Conservation (phyloP, 805 yeast genomes). For the Pichia gijzeniarum region DNA sequence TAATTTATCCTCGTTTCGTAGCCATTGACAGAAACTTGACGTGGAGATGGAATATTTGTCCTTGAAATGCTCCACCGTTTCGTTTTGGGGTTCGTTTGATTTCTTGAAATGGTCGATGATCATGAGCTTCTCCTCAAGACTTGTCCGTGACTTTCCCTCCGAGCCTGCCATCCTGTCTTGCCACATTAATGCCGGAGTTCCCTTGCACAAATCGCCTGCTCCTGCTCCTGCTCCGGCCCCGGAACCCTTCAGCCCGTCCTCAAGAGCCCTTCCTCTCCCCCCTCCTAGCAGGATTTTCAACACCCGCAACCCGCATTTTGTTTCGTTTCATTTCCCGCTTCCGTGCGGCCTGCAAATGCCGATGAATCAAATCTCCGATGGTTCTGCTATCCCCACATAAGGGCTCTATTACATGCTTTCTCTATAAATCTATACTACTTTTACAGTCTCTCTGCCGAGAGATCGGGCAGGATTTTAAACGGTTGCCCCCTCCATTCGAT, state of each 20-base stretch:
- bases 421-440: no score
- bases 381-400: no score
- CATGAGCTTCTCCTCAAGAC: slow-evolving; percentile 51
- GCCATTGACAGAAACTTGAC: slow-evolving; percentile 56
- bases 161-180: slow-evolving; percentile 1
- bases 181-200: no score
- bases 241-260: no score
- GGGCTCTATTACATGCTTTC: no score
- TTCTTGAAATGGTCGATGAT: slow-evolving; percentile 46
- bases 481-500: slow-evolving; percentile 79
- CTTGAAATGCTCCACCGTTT: slow-evolving; percentile 47
- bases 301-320: no score
- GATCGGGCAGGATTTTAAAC: slow-evolving; percentile 63
- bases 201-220: no score
- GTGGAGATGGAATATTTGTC: slow-evolving; percentile 50
- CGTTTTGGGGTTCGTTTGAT: slow-evolving; percentile 48
- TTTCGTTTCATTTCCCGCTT: not conserved
- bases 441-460: slow-evolving; percentile 52
- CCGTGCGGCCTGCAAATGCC: no score
- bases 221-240: no score
- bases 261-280: no score
- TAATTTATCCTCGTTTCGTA: slow-evolving; percentile 46
- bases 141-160: slow-evolving; percentile 34
- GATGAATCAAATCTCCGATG: no score
- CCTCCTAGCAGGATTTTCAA: no score